A percentile compares a stretch with the other conserved stretches of the same genome.
phyloP scores from a whole-genome alignment of 257 asterid genomes.

The Datura wrightii region DNA sequence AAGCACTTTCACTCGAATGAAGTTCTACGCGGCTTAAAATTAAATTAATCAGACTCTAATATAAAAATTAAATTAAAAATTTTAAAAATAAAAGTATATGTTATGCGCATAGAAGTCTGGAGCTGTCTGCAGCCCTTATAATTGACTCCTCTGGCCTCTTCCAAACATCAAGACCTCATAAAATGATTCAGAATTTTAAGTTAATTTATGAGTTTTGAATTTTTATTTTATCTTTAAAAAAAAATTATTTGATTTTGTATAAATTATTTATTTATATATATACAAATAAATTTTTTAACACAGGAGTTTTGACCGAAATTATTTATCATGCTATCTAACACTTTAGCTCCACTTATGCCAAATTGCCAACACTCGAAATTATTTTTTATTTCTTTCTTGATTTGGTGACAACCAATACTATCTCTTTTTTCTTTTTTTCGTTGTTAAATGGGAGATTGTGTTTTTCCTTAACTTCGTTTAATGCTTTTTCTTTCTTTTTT shows the following conservation, averaged over 20 bases:
- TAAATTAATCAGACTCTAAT: no score
- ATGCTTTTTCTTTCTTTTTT: not conserved
- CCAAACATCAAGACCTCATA: not conserved
- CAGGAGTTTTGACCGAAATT: not conserved
- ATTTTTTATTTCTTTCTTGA: not conserved
- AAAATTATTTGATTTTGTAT: not conserved
- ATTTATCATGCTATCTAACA: not conserved
- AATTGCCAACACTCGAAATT: no score
- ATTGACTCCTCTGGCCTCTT: slow-evolving; percentile 4
- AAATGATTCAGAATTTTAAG: no score
- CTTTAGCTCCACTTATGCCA: no score
- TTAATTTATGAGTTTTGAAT: no score
- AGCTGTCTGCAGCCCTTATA: slow-evolving; percentile 22
- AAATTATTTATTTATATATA: not conserved
- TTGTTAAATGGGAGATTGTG: not conserved
- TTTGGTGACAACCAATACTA: not conserved
- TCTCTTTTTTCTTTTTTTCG: not conserved
- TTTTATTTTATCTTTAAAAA: not conserved
- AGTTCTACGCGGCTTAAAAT: no score
- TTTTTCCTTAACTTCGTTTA: not conserved
- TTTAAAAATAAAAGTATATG: not conserved
- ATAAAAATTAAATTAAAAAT: no score
- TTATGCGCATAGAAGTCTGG: slow-evolving; percentile 9
- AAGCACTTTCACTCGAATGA: no score
- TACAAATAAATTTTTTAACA: no score